Conservation (phyloP, 2,329 filamentous ascomycete species). For the Lojkania enalia region DNA sequence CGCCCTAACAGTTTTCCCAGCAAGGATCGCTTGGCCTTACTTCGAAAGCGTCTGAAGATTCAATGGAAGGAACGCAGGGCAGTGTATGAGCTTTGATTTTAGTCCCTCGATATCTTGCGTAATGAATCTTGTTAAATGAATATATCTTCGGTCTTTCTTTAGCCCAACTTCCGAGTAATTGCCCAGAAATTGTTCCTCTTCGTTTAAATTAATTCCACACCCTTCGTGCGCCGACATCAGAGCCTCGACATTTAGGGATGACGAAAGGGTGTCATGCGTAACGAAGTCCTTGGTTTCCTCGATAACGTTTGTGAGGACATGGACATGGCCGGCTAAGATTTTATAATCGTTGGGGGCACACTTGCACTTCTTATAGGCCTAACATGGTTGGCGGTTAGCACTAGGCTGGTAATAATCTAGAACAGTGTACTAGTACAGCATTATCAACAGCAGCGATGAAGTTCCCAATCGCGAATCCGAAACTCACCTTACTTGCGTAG, state of each 20-base stretch:
- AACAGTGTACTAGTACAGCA: neutral
- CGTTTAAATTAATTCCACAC: neutral
- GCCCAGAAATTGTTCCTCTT: neutral
- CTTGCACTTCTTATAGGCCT: slow-evolving; percentile 2
- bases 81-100: slow-evolving; percentile 2
- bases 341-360: neutral
- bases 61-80: no score
- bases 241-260: neutral
- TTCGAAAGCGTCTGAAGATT: no score
- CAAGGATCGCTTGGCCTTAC: no score
- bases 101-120: slow-evolving; percentile 2
- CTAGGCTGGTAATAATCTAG: neutral
- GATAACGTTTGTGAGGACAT: neutral
- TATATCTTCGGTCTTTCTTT: neutral
- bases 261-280: neutral
- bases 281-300: neutral
- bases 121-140: slow-evolving; percentile 1
- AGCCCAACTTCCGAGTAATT: neutral
- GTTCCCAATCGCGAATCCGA: slow-evolving; percentile 1
- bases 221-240: neutral
- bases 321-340: neutral
- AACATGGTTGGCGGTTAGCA: neutral
- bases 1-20: no score
- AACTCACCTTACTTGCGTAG: no score
- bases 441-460: slow-evolving; percentile 1